Percentiles rank a stretch among this genome's conserved stretches.
Evolutionary conservation across 1,284 basidiomycete genomes (phyloP).

Genomic region (Termitomyces sp.): DNA sequence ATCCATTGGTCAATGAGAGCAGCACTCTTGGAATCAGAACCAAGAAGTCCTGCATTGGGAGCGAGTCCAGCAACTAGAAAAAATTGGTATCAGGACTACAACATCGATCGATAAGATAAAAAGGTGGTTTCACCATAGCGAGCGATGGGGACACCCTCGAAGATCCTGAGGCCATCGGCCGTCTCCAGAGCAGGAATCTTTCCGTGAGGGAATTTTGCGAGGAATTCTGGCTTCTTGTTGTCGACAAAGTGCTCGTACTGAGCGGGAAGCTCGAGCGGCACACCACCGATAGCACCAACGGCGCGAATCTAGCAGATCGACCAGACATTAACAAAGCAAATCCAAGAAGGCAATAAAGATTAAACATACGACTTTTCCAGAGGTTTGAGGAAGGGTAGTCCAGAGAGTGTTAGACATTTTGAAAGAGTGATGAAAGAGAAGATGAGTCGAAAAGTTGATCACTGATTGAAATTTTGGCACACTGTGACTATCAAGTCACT

Average conservation of each 20-base stretch:
- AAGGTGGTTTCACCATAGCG: constrained; percentile 73
- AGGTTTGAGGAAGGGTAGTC: constrained; percentile 35
- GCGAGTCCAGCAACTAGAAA: constrained; percentile 58
- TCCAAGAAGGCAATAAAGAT: not conserved
- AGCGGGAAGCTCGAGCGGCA: constrained; percentile 58
- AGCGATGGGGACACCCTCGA: constrained; percentile 79
- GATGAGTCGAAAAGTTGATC: constrained; percentile 1
- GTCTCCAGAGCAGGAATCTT: constrained; percentile 84
- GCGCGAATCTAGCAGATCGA: constrained; percentile 53
- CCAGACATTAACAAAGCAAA: constrained; percentile 2
- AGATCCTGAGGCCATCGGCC: constrained; percentile 75
- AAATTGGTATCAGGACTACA: not conserved
- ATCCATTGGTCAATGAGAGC: constrained; percentile 46
- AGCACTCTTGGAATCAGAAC: constrained; percentile 31
- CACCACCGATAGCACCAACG: constrained; percentile 65
- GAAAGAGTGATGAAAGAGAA: constrained; percentile 1
- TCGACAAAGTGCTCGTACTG: constrained; percentile 63
- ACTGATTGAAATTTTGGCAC: constrained; percentile 6
- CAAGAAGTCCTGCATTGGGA: constrained; percentile 40
- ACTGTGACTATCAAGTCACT: not conserved
- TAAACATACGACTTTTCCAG: constrained; percentile 47
- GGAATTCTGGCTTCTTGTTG: constrained; percentile 77
- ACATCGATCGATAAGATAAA: constrained; percentile 21
- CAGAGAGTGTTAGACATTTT: constrained; percentile 59
- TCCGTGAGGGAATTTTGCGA: constrained; percentile 76